These are phyloP conservation scores for Penicillium italicum DNA, from an alignment of 2,329 filamentous ascomycete species.

Conservation along the genomic window DNA sequence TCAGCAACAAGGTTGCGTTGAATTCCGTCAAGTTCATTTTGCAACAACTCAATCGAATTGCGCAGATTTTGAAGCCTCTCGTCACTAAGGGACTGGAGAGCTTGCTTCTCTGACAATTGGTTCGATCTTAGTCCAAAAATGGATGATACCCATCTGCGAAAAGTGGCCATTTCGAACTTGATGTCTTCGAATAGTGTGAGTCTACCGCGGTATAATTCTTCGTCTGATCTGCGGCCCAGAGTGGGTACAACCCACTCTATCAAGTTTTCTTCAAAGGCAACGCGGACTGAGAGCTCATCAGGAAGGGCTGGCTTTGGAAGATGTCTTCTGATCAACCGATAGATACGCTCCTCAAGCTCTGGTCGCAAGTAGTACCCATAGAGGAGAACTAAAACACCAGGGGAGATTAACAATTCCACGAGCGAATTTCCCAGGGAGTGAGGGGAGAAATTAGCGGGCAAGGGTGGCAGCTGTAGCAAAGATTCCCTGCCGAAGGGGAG, in stretches of 20 bases:
- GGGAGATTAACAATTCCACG: slow-evolving; percentile 31
- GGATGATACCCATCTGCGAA: slow-evolving; percentile 33
- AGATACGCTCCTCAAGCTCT: slow-evolving; percentile 39
- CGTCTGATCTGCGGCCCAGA: slow-evolving; percentile 39
- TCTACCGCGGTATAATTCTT: slow-evolving; percentile 38
- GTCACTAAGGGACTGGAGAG: slow-evolving; percentile 15
- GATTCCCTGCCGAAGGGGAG: slow-evolving; percentile 39
- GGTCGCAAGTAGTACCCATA: slow-evolving; percentile 38
- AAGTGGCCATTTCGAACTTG: slow-evolving; percentile 32
- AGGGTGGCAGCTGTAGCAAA: slow-evolving; percentile 32
- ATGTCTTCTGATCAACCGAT: slow-evolving; percentile 39
- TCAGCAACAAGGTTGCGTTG: slow-evolving; percentile 9
- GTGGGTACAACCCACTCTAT: slow-evolving; percentile 44
- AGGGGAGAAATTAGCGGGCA: slow-evolving; percentile 30
- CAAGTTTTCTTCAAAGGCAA: slow-evolving; percentile 43
- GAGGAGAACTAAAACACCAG: slow-evolving; percentile 35
- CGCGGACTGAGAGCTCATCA: slow-evolving; percentile 42
- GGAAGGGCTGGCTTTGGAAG: slow-evolving; percentile 42
- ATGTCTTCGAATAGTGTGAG: slow-evolving; percentile 39
- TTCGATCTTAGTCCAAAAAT: slow-evolving; percentile 28
- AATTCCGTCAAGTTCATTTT: slow-evolving; percentile 26
- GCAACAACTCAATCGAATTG: slow-evolving; percentile 31
- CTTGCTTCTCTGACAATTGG: slow-evolving; percentile 13
- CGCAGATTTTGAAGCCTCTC: slow-evolving; percentile 31
- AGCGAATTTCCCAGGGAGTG: slow-evolving; percentile 26